Evolutionary conservation across 768 basidiomycete genomes (phyloP), one percentile per base, ranked within the genome.

Genomic region (Collybia nuda): DNA sequence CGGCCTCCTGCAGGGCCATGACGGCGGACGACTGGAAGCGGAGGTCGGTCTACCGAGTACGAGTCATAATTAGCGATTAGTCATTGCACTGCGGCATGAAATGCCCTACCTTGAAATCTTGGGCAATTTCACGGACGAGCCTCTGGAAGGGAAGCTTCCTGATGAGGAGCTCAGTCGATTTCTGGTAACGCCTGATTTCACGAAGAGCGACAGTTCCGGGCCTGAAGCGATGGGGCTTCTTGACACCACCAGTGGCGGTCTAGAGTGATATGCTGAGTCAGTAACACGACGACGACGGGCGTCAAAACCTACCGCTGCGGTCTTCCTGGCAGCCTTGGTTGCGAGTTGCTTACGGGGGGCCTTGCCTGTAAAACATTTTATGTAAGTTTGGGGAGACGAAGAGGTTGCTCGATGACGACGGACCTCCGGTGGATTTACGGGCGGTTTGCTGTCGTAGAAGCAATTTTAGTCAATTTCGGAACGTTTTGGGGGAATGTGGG

Each of bases 141-240:
- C 95, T 84, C 77, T 98, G 95, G 93, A 98, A 98, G 60, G 96
- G 96, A 56, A 98, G 90, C 86, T 98, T 98, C 78, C 96, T 84
- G 81, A 98, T 98, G 64, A 98, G 85, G 59, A 99, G 87, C 81
- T 98, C 96, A 57, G 96, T 98, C 55, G 92, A 94, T 81, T 97
- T 97, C 75, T 98, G 94, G 81, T 98, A 97, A 71, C 94, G 83
- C 67, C 96, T 80, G 64, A 98, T 98, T 76, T 98, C 95, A 82
- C 96, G 94, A 58, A 99, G 93, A 59, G 96, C 96, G 79, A 99
- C 96, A 59, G 96, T 99, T 79, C 96, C 90, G 61, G 90, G 90
- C 66, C 90, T 84, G 87, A 96, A 98, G 69, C 95, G 81, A 73
- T 98, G 95, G 53, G 95, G 96, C 81, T 98, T 99, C 95, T 98